Evolutionary conservation across 768 basidiomycete genomes (phyloP), one percentile per base, ranked within the genome.

Genomic region (Termitomyces sp.): DNA sequence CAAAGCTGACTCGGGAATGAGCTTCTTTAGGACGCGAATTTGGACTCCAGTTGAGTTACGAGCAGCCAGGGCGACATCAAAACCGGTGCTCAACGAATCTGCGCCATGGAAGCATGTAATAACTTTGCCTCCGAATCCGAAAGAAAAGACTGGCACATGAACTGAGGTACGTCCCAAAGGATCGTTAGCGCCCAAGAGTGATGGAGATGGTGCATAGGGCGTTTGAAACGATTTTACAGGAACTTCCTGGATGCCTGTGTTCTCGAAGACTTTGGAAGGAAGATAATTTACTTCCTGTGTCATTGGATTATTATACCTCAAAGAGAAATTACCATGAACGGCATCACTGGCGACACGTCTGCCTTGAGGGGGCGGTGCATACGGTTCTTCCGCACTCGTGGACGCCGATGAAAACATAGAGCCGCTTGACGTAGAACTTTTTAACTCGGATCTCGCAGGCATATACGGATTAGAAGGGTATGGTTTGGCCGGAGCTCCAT

Each of bases 51-150:
- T 87, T 12, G 87, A 83, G 50, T 83, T 83, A 31, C 88, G 82
- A 16, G 86, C 83, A 13, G 87, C 82, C 26, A 92, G 74, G 1
- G 89, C 86, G 48, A 91, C 84, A 69, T 92, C 88, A 68, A 92
- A 87, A 43, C 89, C 87, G 20, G 87, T 84, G 68, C 77, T 84
- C 67, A 88, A 69, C 16, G 83, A 81, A 13, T 81, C 74, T 52
- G 82, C 79, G 31, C 83, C 81, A 63, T 92, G 93, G 76, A 96
- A 97, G 69, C 91, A 95, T 8, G 92, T 87, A 9, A 95, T 80
- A 57, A 98, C 65, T 65, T 88, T 89, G 12, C 95, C 95, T n/a
- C 94, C 94, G 64, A 95, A 94, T 0, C 96, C 96, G 64, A 98
- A 97, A 60, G 85, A 88, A 54, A 95, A 76, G 29, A 97, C 77